These are phyloP conservation scores for Dicorynia guianensis DNA, from an alignment of 306 rosid genomes.

Conservation along the genomic window DNA sequence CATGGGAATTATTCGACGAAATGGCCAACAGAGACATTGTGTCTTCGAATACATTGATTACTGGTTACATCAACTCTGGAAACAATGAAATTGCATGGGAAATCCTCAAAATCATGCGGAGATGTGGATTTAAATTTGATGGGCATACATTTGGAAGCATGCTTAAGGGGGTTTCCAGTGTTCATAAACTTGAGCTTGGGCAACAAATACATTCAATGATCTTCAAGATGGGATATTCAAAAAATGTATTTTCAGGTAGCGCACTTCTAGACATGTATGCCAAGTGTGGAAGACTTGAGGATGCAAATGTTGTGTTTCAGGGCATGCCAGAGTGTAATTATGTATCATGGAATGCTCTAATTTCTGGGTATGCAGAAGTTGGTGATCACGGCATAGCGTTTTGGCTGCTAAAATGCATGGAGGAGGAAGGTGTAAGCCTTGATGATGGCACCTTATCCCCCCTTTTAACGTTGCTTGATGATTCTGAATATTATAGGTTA, in stretches of 20 bases:
- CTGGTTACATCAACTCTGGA: constrained; percentile 55
- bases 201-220: constrained; percentile 68
- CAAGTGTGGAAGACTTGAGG: constrained; percentile 75
- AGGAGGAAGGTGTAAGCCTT: constrained; percentile 58
- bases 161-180: constrained; percentile 68
- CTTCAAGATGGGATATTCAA: constrained; percentile 58
- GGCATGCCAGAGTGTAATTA: constrained; percentile 57
- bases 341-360: constrained; percentile 81
- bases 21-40: constrained; percentile 70
- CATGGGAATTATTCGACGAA: constrained; percentile 65
- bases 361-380: constrained; percentile 67
- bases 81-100: constrained; percentile 50
- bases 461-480: constrained; percentile 75
- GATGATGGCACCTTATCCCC: constrained; percentile 87
- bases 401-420: constrained; percentile 60
- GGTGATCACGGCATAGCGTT: constrained; percentile 57
- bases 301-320: constrained; percentile 56
- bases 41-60: constrained; percentile 82
- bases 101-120: constrained; percentile 58
- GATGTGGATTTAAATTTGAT: constrained; percentile 51
- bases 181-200: constrained; percentile 50
- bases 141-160: constrained; percentile 79
- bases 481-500: constrained; percentile 46
- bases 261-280: constrained; percentile 90
- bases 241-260: constrained; percentile 66